A percentile compares a stretch with the other conserved stretches of the same genome.
phyloP scores from a whole-genome alignment of 1,284 basidiomycete genomes.

The Porogramme epimiltina region DNA sequence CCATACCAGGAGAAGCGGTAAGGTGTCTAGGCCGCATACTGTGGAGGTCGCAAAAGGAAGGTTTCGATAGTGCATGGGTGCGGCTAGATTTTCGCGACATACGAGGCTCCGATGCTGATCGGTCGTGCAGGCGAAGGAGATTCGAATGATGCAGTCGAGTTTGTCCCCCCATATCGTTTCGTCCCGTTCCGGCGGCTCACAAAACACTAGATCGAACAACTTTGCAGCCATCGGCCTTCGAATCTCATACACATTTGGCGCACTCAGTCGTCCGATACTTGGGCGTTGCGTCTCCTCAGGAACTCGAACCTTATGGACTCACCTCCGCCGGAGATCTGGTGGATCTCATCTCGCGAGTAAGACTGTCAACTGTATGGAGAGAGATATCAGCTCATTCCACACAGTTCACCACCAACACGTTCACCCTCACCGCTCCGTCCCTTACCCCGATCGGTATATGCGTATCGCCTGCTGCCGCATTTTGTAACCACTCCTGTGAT shows the following conservation, averaged over 20 bases:
- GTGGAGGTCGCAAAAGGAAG: constrained; percentile 63
- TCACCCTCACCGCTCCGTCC: constrained; percentile 78
- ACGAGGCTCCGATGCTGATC: constrained; percentile 4
- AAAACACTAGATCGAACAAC: constrained; percentile 48
- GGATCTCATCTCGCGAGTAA: constrained; percentile 69
- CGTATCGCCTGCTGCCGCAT: constrained; percentile 76
- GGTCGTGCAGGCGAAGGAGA: constrained; percentile 55
- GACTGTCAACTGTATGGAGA: constrained; percentile 21
- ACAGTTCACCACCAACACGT: constrained; percentile 88
- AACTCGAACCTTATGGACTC: constrained; percentile 59
- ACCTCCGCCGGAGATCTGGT: constrained; percentile 62
- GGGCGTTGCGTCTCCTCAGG: constrained; percentile 55
- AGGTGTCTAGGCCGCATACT: constrained; percentile 77
- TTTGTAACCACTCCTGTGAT: constrained; percentile 90
- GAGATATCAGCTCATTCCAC: neutral
- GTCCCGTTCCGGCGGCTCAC: neutral
- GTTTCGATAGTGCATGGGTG: constrained; percentile 62
- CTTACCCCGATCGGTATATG: constrained; percentile 81
- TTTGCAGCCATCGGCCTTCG: constrained; percentile 47
- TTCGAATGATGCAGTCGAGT: constrained; percentile 80
- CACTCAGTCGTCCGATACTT: constrained; percentile 73
- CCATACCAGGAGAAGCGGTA: constrained; percentile 71
- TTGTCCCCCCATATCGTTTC: constrained; percentile 29
- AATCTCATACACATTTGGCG: constrained; percentile 67
- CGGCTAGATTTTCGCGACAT: constrained; percentile 24